These are phyloP conservation scores for Sungouiella thailandica DNA, from an alignment of 805 yeast species.

Conservation along the genomic window DNA sequence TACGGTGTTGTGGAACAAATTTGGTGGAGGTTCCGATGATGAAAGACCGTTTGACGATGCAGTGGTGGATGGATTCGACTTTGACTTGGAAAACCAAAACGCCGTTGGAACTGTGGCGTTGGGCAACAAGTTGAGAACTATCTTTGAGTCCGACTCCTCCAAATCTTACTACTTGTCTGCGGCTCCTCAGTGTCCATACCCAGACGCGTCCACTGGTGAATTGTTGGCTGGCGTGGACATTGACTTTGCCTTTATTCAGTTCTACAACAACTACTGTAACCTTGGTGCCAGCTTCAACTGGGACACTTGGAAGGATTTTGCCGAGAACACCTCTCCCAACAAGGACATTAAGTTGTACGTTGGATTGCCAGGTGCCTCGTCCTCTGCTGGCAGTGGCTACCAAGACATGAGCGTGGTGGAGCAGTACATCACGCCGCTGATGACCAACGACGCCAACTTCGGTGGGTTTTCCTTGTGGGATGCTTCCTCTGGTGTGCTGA, in stretches of 20 bases:
- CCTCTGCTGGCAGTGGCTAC: slow-evolving; percentile 58
- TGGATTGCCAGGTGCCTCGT: slow-evolving; percentile 58
- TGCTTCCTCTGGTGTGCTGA: slow-evolving; percentile 54
- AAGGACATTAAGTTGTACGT: slow-evolving; percentile 61
- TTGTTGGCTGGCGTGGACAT: slow-evolving; percentile 47
- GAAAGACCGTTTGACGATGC: slow-evolving; percentile 38
- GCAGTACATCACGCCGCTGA: slow-evolving; percentile 9
- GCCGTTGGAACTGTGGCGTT: slow-evolving; percentile 62
- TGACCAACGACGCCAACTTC: slow-evolving; percentile 28
- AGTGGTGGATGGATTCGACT: slow-evolving; percentile 66
- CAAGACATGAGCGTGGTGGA: slow-evolving; percentile 21
- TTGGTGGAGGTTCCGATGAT: slow-evolving; percentile 30
- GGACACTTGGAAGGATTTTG: slow-evolving; percentile 70
- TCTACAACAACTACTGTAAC: slow-evolving; percentile 80
- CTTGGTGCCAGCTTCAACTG: slow-evolving; percentile 49
- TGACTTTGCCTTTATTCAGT: slow-evolving; percentile 83
- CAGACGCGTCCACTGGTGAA: slow-evolving; percentile 56
- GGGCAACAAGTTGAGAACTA: slow-evolving; percentile 24
- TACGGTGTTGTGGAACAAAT: slow-evolving; percentile 33
- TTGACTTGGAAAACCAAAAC: slow-evolving; percentile 57
- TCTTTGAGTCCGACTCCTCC: slow-evolving; percentile 18
- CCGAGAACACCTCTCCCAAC: slow-evolving; percentile 57
- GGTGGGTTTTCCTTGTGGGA: slow-evolving; percentile 87
- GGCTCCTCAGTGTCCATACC: slow-evolving; percentile 90
- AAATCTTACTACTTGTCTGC: slow-evolving; percentile 74